phyloP scores from a whole-genome alignment of 139 green algal genomes.

The Chloropicon primus region DNA sequence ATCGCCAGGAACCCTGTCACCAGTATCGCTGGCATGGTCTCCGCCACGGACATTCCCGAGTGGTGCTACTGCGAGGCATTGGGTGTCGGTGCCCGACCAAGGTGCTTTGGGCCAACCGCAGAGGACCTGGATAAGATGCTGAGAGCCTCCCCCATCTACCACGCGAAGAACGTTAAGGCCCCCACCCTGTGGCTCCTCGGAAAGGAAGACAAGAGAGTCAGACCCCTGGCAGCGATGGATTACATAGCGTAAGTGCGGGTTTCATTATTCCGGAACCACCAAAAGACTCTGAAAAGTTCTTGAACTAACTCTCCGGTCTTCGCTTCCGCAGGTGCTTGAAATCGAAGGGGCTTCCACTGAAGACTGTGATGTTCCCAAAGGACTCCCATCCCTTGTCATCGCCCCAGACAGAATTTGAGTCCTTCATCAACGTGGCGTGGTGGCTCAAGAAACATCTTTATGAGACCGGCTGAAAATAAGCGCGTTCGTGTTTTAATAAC shows the following conservation, averaged over 20 bases:
- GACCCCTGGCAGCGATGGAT: not conserved
- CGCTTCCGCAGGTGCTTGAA: too few relatives aligned
- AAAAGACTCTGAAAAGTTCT: too few relatives aligned
- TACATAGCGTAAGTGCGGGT: too few relatives aligned
- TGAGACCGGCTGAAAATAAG: not conserved
- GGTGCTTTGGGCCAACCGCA: constrained; percentile 19
- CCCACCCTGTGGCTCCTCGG: constrained; percentile 80
- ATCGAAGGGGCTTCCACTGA: not conserved
- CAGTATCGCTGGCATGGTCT: constrained; percentile 71
- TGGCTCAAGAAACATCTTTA: constrained; percentile 37
- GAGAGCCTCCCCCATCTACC: constrained; percentile 43
- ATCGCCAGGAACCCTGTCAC: constrained; percentile 84
- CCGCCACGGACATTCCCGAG: constrained; percentile 76
- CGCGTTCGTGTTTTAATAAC: too few relatives aligned
- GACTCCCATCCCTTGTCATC: not conserved
- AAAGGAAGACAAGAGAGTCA: constrained; percentile 44
- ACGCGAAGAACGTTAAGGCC: constrained; percentile 47
- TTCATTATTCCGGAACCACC: too few relatives aligned
- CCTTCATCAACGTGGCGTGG: constrained; percentile 46
- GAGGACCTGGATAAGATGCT: constrained; percentile 51
- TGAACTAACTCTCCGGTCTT: too few relatives aligned
- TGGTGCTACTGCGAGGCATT: constrained; percentile 79
- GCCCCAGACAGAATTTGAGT: constrained; percentile 79
- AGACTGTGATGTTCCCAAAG: not conserved
- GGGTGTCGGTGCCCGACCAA: constrained; percentile 26